Percentiles rank a stretch among this genome's conserved stretches.
Evolutionary conservation across 176 grass and related monocot genomes (phyloP).

Genomic region (Bolboschoenus planiculmis): DNA sequence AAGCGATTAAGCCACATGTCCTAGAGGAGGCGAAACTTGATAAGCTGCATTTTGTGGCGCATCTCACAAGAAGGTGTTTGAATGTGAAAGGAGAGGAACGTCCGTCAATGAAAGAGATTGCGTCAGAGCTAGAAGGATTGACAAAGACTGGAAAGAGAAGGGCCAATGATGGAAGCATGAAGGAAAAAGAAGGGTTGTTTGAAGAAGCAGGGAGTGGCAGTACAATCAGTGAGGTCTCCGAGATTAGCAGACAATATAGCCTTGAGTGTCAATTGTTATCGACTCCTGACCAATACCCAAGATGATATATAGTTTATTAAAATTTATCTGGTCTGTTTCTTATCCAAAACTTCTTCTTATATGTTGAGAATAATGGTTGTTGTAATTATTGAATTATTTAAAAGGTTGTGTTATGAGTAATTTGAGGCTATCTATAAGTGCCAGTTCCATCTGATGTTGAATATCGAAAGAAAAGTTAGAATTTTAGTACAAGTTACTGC

Average conservation of each 20-base stretch:
- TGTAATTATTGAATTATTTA: neutral
- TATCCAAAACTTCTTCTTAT: neutral
- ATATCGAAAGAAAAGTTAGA: no score
- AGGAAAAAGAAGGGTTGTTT: neutral
- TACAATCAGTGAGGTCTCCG: neutral
- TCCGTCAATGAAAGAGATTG: conserved; percentile 12
- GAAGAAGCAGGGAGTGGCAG: conserved; percentile 6
- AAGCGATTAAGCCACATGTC: neutral
- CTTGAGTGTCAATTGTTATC: neutral
- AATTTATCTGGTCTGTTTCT: neutral
- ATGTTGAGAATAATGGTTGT: neutral
- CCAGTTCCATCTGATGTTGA: no score
- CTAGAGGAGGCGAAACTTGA: neutral
- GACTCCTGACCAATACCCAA: neutral
- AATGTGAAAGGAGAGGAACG: conserved; percentile 9
- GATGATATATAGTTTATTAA: neutral
- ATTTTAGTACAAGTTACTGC: no score
- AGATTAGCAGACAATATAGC: conserved; percentile 1
- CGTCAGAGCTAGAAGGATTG: conserved; percentile 18
- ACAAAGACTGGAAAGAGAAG: neutral
- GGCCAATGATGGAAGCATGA: neutral
- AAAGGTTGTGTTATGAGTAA: no score
- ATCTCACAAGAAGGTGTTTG: conserved; percentile 19
- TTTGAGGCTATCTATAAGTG: no score
- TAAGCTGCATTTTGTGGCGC: neutral